Evolutionary conservation across 495 filamentous ascomycete genomes (phyloP).

Genomic region (Xylona heveae): DNA sequence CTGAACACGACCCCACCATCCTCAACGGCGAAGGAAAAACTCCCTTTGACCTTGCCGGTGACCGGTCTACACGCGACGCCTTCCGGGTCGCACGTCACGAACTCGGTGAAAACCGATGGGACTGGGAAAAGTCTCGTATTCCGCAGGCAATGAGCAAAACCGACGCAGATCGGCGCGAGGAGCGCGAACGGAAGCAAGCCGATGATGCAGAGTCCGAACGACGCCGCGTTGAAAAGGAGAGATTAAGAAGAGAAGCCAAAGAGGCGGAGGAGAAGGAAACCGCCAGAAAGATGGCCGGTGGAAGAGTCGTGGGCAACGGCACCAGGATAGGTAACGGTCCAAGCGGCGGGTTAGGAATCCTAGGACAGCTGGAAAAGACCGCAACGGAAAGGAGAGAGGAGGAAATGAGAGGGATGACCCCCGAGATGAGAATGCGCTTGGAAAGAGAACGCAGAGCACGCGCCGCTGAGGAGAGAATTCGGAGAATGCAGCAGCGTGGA

Average conservation of each 20-base stretch:
- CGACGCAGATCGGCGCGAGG: slow-evolving; percentile 43
- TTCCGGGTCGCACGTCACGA: slow-evolving; percentile 75
- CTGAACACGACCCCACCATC: slow-evolving; percentile 47
- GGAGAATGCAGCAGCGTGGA: slow-evolving; percentile 32
- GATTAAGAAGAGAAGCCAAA: slow-evolving; percentile 18
- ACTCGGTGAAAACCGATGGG: slow-evolving; percentile 54
- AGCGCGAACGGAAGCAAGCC: slow-evolving; percentile 34
- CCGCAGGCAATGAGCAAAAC: slow-evolving; percentile 43
- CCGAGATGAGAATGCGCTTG: slow-evolving; percentile 59
- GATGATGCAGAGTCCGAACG: slow-evolving; percentile 34
- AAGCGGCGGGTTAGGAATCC: slow-evolving; percentile 11
- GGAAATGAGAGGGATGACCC: slow-evolving; percentile 62
- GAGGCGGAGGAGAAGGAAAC: slow-evolving; percentile 33
- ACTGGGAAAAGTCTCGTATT: slow-evolving; percentile 58
- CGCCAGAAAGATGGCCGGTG: slow-evolving; percentile 36
- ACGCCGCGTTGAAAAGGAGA: slow-evolving; percentile 21
- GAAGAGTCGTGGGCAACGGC: too few species aligned
- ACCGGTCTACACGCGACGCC: slow-evolving; percentile 69
- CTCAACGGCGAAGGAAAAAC: slow-evolving; percentile 46
- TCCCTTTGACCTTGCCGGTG: slow-evolving; percentile 70
- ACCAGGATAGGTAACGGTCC: too few species aligned
- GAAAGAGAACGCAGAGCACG: slow-evolving; percentile 67
- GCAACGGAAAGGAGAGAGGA: slow-evolving; percentile 59
- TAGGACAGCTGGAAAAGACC: slow-evolving; percentile 32
- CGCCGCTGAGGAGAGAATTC: slow-evolving; percentile 73